phyloP scores from a whole-genome alignment of 257 asterid genomes.

The Verbena officinalis region DNA sequence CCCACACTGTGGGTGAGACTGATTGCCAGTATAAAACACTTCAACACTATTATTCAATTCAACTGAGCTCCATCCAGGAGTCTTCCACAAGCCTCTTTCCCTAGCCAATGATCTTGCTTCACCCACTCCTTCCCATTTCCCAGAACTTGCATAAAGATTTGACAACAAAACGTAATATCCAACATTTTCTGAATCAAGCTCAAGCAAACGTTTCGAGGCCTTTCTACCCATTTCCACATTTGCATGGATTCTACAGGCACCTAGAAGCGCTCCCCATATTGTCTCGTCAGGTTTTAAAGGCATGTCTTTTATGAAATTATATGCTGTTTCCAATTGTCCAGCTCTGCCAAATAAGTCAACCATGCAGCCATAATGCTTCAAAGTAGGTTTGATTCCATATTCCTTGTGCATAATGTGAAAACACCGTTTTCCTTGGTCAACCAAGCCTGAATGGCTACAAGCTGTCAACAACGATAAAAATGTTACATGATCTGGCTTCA shows the following conservation, averaged over 20 bases:
- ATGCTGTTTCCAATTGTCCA: conserved; percentile 57
- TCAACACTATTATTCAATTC: conserved; percentile 50
- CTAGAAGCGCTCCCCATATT: conserved; percentile 75
- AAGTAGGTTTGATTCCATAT: conserved; percentile 55
- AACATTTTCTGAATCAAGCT: conserved; percentile 50
- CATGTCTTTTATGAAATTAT: conserved; percentile 49
- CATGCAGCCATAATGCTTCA: conserved; percentile 73
- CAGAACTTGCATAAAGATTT: conserved; percentile 70
- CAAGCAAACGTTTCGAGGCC: conserved; percentile 53
- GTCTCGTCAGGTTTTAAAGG: conserved; percentile 62
- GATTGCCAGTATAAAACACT: conserved; percentile 62
- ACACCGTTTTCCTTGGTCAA: conserved; percentile 60
- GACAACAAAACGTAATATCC: conserved; percentile 85
- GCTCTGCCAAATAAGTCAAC: conserved; percentile 83
- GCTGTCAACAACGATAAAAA: conserved; percentile 67
- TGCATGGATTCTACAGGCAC: conserved; percentile 70
- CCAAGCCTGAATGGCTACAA: conserved; percentile 81
- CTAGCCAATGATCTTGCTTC: conserved; percentile 74
- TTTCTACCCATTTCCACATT: conserved; percentile 62
- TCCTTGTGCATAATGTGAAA: conserved; percentile 62
- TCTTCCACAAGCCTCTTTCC: conserved; percentile 58
- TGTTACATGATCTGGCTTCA: conserved; percentile 75
- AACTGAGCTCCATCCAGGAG: conserved; percentile 76
- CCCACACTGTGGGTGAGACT: conserved; percentile 57
- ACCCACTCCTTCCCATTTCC: conserved; percentile 73